These are phyloP conservation scores for Botryotinia globosa DNA, from an alignment of 2,329 filamentous ascomycete genomes.

Conservation along the genomic window DNA sequence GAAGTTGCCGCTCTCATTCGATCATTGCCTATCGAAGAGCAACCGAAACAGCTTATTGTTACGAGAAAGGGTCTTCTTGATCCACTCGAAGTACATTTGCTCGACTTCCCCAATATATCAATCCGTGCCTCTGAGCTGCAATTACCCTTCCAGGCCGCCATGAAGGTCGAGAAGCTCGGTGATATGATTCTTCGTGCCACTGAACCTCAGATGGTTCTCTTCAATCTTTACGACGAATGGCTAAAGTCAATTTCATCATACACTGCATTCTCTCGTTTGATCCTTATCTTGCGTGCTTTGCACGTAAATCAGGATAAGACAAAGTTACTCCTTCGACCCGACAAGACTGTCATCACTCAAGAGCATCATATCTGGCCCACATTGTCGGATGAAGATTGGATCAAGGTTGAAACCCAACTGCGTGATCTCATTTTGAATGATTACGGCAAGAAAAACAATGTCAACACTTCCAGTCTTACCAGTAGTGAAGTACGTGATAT, in stretches of 20 bases:
- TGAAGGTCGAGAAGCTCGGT: constrained; percentile 99
- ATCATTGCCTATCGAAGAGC: constrained; percentile 93
- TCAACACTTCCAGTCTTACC: constrained; percentile 95
- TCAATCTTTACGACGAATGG: constrained; percentile 99
- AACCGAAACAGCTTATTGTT: constrained; percentile 97
- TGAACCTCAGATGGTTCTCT: constrained; percentile 99
- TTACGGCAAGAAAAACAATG: constrained; percentile 99
- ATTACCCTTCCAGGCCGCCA: constrained; percentile 96
- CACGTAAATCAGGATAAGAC: constrained; percentile 99
- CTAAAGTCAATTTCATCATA: constrained; percentile 97
- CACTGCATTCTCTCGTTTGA: constrained; percentile 93
- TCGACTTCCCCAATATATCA: constrained; percentile 98
- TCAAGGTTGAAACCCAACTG: constrained; percentile 97
- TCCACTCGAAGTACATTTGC: constrained; percentile 92
- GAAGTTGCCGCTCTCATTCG: constrained; percentile 97
- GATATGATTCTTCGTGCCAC: constrained; percentile 98
- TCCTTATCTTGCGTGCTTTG: constrained; percentile 88
- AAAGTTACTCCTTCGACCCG: constrained; percentile 88
- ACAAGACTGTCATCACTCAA: constrained; percentile 97
- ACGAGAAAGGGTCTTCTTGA: constrained; percentile 96
- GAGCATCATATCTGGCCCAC: constrained; percentile 99
- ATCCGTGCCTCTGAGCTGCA: constrained; percentile 96
- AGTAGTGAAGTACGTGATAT: constrained; percentile 97
- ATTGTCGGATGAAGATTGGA: constrained; percentile 93
- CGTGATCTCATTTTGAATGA: constrained; percentile 96